These are phyloP conservation scores for Penicillium soppii DNA, from an alignment of 495 filamentous ascomycete genomes.

Conservation along the genomic window DNA sequence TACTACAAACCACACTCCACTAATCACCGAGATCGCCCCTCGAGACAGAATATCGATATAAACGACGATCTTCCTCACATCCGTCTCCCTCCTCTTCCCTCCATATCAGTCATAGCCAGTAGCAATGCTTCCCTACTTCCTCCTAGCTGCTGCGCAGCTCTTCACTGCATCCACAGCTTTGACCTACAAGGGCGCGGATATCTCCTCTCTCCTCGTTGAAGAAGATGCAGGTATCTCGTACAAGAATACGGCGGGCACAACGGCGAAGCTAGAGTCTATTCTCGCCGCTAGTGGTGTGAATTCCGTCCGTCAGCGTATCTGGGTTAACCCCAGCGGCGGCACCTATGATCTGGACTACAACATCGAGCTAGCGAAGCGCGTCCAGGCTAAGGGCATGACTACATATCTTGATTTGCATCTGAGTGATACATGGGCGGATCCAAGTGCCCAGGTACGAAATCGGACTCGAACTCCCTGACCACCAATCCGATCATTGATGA, in stretches of 20 bases:
- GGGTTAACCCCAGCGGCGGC: conserved; percentile 67
- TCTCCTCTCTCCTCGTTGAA: conserved; percentile 66
- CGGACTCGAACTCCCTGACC: not conserved
- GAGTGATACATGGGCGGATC: conserved; percentile 64
- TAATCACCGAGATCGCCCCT: too few relatives aligned
- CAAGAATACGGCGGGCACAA: conserved; percentile 52
- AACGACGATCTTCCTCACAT: too few relatives aligned
- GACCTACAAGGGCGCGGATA: conserved; percentile 67
- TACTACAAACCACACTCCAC: too few relatives aligned
- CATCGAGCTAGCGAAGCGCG: conserved; percentile 61
- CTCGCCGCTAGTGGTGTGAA: conserved; percentile 64
- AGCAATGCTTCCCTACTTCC: conserved; percentile 21
- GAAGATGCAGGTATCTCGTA: conserved; percentile 61
- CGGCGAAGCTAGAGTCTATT: conserved; percentile 60
- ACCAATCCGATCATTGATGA: too few relatives aligned
- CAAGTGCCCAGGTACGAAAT: conserved; percentile 37
- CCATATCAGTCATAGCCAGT: not conserved
- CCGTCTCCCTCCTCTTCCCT: too few relatives aligned
- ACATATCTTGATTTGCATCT: conserved; percentile 72
- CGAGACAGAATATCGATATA: too few relatives aligned
- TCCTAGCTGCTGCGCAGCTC: conserved; percentile 24
- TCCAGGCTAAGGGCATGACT: conserved; percentile 59
- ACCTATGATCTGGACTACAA: conserved; percentile 70
- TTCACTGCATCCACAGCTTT: conserved; percentile 45
- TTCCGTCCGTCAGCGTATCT: conserved; percentile 69